phyloP scores from a whole-genome alignment of 2,329 filamentous ascomycete species.

The Penicillium sp. region DNA sequence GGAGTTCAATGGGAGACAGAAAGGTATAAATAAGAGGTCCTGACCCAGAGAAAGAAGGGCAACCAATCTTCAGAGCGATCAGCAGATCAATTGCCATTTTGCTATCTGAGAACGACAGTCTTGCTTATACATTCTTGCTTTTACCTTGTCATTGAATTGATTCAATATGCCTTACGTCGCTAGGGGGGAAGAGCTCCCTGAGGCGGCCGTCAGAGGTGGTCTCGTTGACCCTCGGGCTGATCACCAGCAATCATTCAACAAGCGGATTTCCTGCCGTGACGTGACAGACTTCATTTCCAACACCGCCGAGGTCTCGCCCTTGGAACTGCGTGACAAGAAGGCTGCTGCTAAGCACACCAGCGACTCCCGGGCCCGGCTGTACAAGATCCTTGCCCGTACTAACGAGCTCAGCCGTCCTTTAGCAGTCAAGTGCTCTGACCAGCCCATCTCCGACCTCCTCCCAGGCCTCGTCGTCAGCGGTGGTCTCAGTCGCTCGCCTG shows the following conservation, averaged over 20 bases:
- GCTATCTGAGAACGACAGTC: too few relatives aligned
- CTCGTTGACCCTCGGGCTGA: constrained; percentile 16
- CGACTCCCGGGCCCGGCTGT: constrained; percentile 7
- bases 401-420: constrained; percentile 6
- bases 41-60: neutral
- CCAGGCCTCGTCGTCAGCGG: constrained; percentile 9
- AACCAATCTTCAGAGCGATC: neutral
- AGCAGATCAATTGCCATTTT: neutral
- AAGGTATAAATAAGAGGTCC: constrained; percentile 1
- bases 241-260: constrained; percentile 10
- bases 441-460: constrained; percentile 12
- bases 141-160: too few relatives aligned
- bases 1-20: neutral
- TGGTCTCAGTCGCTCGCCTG: constrained; percentile 15
- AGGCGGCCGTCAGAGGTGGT: constrained; percentile 6
- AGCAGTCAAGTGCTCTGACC: neutral
- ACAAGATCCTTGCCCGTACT: constrained; percentile 10
- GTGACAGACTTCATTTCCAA: constrained; percentile 15
- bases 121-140: too few relatives aligned
- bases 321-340: constrained; percentile 7
- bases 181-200: constrained; percentile 8
- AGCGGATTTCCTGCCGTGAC: constrained; percentile 12
- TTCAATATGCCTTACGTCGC: constrained; percentile 11
- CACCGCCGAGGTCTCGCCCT: constrained; percentile 6
- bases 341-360: constrained; percentile 3